Evolutionary conservation across 2,329 filamentous ascomycete species (phyloP), one percentile per base, ranked within the genome.

Genomic region (Cladosporium sp.): DNA sequence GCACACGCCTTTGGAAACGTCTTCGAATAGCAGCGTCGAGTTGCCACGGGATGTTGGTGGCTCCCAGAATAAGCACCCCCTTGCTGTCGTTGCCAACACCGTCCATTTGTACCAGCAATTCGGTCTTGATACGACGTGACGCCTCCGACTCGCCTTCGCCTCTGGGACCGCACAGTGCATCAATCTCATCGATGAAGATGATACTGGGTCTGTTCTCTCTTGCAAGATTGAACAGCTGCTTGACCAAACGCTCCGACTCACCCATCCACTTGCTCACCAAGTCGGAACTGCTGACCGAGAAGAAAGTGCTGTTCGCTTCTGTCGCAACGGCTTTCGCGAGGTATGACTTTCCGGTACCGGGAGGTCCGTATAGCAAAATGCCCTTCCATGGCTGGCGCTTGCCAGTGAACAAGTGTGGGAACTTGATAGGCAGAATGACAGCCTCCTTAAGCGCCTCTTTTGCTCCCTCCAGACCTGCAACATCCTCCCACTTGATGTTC

Each of bases 211-310:
- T 97, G 80, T 97, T 98, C 78, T 99, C 95, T 78, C 96, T 90
- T 0, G 95, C 95, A 92, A 99, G 97, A 73, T 91, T 92, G 82
- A 99, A 99, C 12, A 99, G 86, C 70, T 96, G 91, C 77, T 98
- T 98, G 66, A 99, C 95, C 72, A 99, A 96, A 92, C 93, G 88
- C 87, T 99, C 95, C 84, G 92, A 96, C 81, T 99, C 95, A 82
- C 95, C 95, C 95, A 99, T 99, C 95, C 95, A 99, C 78, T 99
- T 99, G 79, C 92, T 97, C 68, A 99, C 95, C 79, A 99, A 80
- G 78, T 99, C 95, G 76, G 92, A 96, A 84, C 92, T 96, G 81
- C 92, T 96, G 71, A 99, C 94, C 76, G 93, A 97, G 86, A 99
- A 99, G 78, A 99, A 99, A 3, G 95, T 98, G 80, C 93, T 97